Evolutionary conservation across 2,329 filamentous ascomycete species (phyloP), one percentile per base, ranked within the genome.

Genomic region (Polychaeton citri): DNA sequence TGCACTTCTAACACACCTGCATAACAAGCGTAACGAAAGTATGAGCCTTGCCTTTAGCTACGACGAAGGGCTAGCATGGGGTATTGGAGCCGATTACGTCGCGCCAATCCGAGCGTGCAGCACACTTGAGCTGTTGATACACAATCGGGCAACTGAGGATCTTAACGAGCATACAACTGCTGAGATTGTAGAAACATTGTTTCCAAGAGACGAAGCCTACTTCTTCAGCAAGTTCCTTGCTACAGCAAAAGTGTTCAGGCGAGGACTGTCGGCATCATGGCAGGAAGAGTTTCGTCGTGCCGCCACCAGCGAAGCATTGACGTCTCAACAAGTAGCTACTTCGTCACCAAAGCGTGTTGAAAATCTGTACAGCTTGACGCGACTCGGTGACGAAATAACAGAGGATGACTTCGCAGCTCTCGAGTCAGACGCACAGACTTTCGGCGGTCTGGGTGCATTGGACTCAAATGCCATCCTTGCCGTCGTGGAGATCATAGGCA

Each of bases 11-110:
- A 69, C 82, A 9, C 87, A 94, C 54, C 64, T 98, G 28, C 86
- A 96, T 54, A 86, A 81, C 50, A 79, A 84, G 50, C 72, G 87
- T 50, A 80, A 81, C 13, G 87, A 95, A 51, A 79, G 83, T 0
- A 61, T 96, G 31, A 78, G 82, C 1, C 65, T 96, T 31, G 74
- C 78, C 1, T 76, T 83, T 37, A 90, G 96, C 50, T 58, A 70
- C 1, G 68, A 73, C 33, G 69, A 71, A 7, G 77, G 79, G 34
- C 72, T 87, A 63, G 74, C 84, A 2, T 95, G 86, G 85, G 71
- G 92, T 32, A 69, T 93, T 4, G 80, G 85, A 49, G 77, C 87
- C 1, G 87, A 95, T 58, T 76, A 80, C 20, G 66, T 92, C 33
- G 81, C 83, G 3, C 76, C 81, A 2, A 71, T 96, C 35, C 72